Evolutionary conservation across 441 rosid species (phyloP).

Genomic region (Pelargonium hybrid): DNA sequence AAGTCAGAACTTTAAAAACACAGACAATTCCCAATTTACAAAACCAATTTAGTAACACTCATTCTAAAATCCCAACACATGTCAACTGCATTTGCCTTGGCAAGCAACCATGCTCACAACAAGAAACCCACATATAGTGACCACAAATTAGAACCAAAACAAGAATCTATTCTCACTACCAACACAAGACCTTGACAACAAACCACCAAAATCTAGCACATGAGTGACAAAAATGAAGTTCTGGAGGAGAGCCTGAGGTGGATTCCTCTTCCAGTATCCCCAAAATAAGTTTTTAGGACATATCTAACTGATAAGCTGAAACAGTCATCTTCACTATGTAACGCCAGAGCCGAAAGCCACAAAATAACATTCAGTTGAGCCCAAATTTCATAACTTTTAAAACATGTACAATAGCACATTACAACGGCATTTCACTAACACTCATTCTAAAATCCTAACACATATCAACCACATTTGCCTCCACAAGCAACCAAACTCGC

Average conservation of each 20-base stretch:
- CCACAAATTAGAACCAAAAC: background rate
- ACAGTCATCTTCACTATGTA: no score
- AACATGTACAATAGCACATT: background rate
- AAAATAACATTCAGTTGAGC: background rate
- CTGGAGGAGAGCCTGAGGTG: no score
- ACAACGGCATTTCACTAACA: background rate
- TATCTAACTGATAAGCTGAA: no score
- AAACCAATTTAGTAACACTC: background rate
- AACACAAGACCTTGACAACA: no score
- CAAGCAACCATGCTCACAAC: background rate
- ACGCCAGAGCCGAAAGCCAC: background rate
- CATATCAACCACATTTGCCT: background rate
- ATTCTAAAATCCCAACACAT: slow-evolving; percentile 1
- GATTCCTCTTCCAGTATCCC: no score
- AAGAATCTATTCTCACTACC: no score
- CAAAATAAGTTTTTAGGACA: no score
- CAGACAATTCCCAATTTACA: no score
- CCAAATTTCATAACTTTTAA: background rate
- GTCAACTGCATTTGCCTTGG: background rate
- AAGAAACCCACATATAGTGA: background rate
- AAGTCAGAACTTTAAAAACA: no score
- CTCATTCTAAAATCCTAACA: background rate
- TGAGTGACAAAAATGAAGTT: no score
- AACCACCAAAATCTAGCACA: no score
- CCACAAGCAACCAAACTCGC: background rate